Base-by-base conservation (phyloP, 345 rosid species). In the rapeseed (Brassica napus) region DNA sequence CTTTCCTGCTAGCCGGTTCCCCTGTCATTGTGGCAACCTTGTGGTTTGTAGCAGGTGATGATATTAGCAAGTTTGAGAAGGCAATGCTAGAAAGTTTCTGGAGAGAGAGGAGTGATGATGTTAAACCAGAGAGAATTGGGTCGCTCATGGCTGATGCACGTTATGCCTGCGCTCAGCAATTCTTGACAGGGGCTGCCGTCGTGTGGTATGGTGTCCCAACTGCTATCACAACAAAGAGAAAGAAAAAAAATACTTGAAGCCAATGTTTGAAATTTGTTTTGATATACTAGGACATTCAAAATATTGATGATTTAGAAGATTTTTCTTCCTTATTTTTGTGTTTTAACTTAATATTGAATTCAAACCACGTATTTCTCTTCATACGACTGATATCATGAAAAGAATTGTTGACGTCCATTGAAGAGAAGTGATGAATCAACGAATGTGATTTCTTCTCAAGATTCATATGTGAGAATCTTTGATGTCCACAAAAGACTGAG, bases 391-490 rank as follows among this genome's bases (percentile, higher is more conserved):
- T 74, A 6, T 6, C 44, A 64, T 75, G 86, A 49, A 47, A 39
- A 42, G 63, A 64, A 49, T 32, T 49, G 18, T 32, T 75, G 72
- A 7, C 73, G 73, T 60, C 67, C 79, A 71, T 35, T 72, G 24
- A 86, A 85, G 30, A 89, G 88, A 77, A 77, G 52, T 30, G 79
- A 81, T 91, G 89, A 89, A 74, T 88, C 88, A 58, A 89, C 74
- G 37, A 7, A 76, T 58, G 68, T 54, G 68, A 76, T 39, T 58
- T 32, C 44, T 54, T 54, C 4, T 65, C 39, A 54, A 74, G 64
- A 7, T 42, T 16, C 14, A 11, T 18, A 32, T 66, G 65, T 35
- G 74, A 12, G 18, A 18, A 18, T 18, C 18, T 18, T 18, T 18
- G 18, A 18, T 18, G 18, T 18, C 18, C 18, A 18, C 18, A 18